Evolutionary conservation across 805 yeast genomes (phyloP).

Genomic region (Debaryomyces tyrocola): DNA sequence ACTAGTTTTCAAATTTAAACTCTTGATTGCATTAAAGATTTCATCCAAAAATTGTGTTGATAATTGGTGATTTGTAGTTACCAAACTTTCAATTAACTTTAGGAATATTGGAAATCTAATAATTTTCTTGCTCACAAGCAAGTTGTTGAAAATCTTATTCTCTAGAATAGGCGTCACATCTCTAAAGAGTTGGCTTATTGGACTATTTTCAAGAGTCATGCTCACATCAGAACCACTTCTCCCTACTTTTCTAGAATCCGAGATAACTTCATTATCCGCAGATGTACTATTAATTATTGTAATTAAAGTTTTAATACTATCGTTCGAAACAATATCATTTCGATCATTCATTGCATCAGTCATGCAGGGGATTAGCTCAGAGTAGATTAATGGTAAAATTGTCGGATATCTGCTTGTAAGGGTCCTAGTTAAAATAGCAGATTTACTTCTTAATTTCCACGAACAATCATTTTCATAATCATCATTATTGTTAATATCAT

Average conservation of each 20-base stretch:
- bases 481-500: slow-evolving; percentile 22
- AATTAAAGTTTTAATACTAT: slow-evolving; percentile 46
- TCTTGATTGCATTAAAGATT: slow-evolving; percentile 15
- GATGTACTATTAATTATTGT: slow-evolving; percentile 33
- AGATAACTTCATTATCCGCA: not conserved
- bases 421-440: slow-evolving; percentile 42
- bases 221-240: slow-evolving; percentile 36
- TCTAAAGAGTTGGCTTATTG: slow-evolving; percentile 15
- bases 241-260: slow-evolving; percentile 4
- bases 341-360: slow-evolving; percentile 40
- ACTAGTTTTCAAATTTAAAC: slow-evolving; percentile 18
- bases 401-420: slow-evolving; percentile 36
- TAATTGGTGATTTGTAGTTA: slow-evolving; percentile 14
- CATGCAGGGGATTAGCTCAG: slow-evolving; percentile 26
- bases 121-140: slow-evolving; percentile 19
- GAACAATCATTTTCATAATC: slow-evolving; percentile 46
- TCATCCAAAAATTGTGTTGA: slow-evolving; percentile 15
- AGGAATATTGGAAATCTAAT: slow-evolving; percentile 23
- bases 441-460: slow-evolving; percentile 62
- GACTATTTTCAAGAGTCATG: slow-evolving; percentile 29
- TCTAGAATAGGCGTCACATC: slow-evolving; percentile 18
- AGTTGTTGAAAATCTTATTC: slow-evolving; percentile 24
- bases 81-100: slow-evolving; percentile 28
- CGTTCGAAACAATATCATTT: slow-evolving; percentile 51
- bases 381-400: slow-evolving; percentile 32